phyloP scores from a whole-genome alignment of 805 yeast species.

The Candida dajiaensis region DNA sequence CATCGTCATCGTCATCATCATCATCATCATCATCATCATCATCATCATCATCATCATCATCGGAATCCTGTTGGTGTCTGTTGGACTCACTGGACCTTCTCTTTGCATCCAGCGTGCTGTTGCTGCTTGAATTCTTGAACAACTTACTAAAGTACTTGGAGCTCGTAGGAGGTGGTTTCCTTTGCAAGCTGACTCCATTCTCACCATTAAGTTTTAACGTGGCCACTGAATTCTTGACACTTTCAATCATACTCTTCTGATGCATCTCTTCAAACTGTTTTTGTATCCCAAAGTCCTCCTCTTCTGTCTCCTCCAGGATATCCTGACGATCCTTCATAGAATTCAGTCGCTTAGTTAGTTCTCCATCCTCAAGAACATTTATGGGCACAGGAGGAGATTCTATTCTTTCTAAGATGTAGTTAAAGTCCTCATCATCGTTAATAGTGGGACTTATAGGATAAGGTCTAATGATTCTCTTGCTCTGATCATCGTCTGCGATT shows the following conservation, averaged over 20 bases:
- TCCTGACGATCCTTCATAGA: constrained; percentile 5
- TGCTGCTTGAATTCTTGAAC: constrained; percentile 18
- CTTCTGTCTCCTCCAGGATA: constrained; percentile 4
- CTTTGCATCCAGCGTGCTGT: constrained; percentile 7
- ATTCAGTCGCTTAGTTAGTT: constrained; percentile 6
- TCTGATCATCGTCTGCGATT: constrained; percentile 19
- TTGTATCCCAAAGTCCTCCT: neutral
- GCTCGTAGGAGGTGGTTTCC: constrained; percentile 5
- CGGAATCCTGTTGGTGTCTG: neutral
- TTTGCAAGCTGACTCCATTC: neutral
- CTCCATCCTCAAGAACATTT: constrained; percentile 20
- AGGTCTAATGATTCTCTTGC: constrained; percentile 20
- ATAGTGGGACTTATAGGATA: neutral
- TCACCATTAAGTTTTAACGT: constrained; percentile 8
- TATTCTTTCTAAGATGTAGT: constrained; percentile 10
- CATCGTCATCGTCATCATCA: constrained; percentile 3
- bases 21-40: neutral
- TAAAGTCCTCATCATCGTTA: neutral
- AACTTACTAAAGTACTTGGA: constrained; percentile 14
- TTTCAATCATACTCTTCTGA: constrained; percentile 8
- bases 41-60: neutral
- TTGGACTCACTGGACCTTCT: neutral
- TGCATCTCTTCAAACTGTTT: neutral
- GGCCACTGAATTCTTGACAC: constrained; percentile 9
- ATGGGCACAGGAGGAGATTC: constrained; percentile 28